Evolutionary conservation across 2,329 filamentous ascomycete genomes (phyloP), one percentile per base, ranked within the genome.

Genomic region (Colletotrichum phormii): DNA sequence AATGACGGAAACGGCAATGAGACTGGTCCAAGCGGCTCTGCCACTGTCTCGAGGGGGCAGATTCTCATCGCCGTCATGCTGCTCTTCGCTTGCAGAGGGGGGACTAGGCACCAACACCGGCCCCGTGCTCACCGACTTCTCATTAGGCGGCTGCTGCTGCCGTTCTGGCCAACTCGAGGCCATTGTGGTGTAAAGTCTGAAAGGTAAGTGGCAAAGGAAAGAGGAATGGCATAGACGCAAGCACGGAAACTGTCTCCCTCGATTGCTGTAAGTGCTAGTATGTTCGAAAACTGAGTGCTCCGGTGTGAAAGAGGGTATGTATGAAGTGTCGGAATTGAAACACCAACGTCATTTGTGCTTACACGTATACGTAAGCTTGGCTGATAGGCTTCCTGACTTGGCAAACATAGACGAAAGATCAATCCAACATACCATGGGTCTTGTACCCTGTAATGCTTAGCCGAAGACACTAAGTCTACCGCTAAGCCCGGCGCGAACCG

Each of bases 401-500:
- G 37, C 24, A 29, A 5, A 42, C 24, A 15, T 13, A n/a, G 13
- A n/a, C 24, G 37, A 49, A 18, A 7, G 37, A 61, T 49, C 5
- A 37, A 22, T 61, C 37, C 18, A 62, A 18, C 59, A 9, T 15
- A 26, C 18, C 59, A 9, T 15, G 26, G 26, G 15, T 15, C 15
- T 49, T 49, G 42, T 4, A 4, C n/a, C n/a, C n/a, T n/a, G n/a
- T n/a, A n/a, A 42, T 46, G 31, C 49, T 31, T 57, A 57, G 24
- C 18, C 51, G 51, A 57, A 46, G 35, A 42, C 29, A n/a, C 64
- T 12, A 60, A n/a, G 29, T 13, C 5, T 24, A 29, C 2, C 59
- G 54, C 37, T 61, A 67, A 61, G 29, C 54, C 55, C 55, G 64
- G 54, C 18, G 64, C 54, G 42, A 49, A 26, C 55, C 64, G 64